A percentile compares a stretch with the other conserved stretches of the same genome.
phyloP scores from a whole-genome alignment of 306 rosid genomes.

The Clitoria ternatea region DNA sequence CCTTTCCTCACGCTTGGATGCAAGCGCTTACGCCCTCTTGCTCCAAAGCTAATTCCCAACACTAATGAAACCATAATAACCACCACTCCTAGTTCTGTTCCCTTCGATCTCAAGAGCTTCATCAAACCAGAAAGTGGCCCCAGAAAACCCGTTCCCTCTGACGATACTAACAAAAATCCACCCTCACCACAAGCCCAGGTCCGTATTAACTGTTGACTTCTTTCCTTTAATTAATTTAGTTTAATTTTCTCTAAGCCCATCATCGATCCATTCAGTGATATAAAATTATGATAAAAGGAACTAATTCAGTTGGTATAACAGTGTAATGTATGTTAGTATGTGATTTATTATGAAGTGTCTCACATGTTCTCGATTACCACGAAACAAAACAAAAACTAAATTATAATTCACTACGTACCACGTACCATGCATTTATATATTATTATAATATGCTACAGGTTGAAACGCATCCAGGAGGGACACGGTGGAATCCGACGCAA shows the following conservation, averaged over 20 bases:
- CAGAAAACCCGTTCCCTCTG: constrained; percentile 37
- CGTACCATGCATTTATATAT: too few species aligned
- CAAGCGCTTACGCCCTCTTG: constrained; percentile 65
- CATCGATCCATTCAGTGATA: not conserved
- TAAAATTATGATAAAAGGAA: not conserved
- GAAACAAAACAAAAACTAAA: too few species aligned
- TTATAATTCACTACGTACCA: too few species aligned
- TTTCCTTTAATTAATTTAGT: not conserved
- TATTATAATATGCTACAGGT: constrained; percentile 30
- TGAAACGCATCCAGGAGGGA: constrained; percentile 82
- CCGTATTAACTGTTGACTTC: not conserved
- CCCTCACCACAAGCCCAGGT: constrained; percentile 34
- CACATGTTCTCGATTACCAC: too few species aligned
- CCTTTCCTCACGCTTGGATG: constrained; percentile 79
- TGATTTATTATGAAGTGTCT: too few species aligned
- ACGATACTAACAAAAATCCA: constrained; percentile 36
- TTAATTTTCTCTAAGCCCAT: not conserved
- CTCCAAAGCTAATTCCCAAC: constrained; percentile 50
- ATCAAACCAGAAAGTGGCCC: constrained; percentile 74
- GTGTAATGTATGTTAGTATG: too few species aligned
- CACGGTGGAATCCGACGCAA: constrained; percentile 93
- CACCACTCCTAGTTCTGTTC: not conserved
- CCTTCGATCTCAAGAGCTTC: constrained; percentile 83
- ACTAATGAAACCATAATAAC: constrained; percentile 25
- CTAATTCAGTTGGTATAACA: too few species aligned